Conservation (phyloP, 129 eudicot genomes). For the Apium graveolens region DNA sequence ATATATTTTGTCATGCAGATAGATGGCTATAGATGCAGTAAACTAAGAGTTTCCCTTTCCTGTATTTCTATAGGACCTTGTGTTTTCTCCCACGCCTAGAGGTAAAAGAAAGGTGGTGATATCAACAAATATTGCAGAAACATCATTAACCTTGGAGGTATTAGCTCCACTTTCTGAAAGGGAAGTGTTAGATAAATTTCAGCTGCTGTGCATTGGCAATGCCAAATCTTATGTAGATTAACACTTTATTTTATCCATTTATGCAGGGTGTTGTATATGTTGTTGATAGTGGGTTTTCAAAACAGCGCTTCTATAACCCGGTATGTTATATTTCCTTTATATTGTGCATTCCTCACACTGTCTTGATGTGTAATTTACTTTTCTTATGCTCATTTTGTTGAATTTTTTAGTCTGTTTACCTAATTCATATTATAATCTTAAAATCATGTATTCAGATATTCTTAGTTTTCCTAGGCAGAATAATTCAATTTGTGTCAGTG, state of each 20-base stretch:
- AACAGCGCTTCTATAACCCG: conserved; percentile 93
- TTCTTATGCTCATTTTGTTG: background rate
- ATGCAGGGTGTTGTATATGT: conserved; percentile 89
- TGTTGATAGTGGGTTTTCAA: conserved; percentile 95
- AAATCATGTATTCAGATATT: background rate
- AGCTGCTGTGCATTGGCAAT: background rate
- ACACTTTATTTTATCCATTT: conserved; percentile 5
- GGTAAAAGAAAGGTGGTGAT: conserved; percentile 93
- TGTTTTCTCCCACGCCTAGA: conserved; percentile 88
- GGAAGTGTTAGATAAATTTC: background rate
- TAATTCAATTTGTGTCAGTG: background rate
- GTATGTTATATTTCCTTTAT: conserved; percentile 28
- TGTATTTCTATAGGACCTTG: conserved; percentile 56
- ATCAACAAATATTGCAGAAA: conserved; percentile 97
- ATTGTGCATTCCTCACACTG: background rate
- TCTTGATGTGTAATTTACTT: background rate
- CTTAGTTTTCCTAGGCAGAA: background rate
- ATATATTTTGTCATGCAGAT: background rate
- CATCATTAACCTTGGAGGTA: conserved; percentile 95
- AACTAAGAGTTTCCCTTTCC: background rate
- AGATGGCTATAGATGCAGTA: background rate
- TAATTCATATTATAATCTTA: background rate
- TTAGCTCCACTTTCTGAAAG: background rate
- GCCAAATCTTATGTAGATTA: conserved; percentile 1
- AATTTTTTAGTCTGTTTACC: background rate